Percentiles rank a stretch among this genome's conserved stretches.
phyloP scores from a whole-genome alignment of 371 early-diverging fungal species.

The Circinella minor region DNA sequence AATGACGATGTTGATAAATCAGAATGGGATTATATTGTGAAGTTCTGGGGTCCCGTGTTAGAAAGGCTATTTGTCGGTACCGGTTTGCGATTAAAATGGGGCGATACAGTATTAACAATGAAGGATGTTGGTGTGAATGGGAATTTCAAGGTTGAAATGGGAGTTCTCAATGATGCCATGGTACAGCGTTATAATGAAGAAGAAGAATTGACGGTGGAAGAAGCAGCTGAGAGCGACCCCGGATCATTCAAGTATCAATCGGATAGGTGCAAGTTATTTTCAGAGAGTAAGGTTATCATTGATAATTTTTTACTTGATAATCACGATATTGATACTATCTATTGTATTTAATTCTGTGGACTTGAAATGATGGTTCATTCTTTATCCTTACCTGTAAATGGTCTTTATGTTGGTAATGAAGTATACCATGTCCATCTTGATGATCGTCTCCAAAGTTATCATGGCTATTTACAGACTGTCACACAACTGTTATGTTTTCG shows the following conservation, averaged over 20 bases:
- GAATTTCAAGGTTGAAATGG: not conserved
- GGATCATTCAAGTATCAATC: not conserved
- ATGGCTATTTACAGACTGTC: not conserved
- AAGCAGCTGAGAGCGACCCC: not conserved
- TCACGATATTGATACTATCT: not conserved
- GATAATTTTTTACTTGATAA: not conserved
- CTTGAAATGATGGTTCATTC: not conserved
- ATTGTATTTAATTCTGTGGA: not conserved
- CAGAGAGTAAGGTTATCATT: not conserved
- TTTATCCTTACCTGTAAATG: not conserved
- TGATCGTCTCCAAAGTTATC: not conserved
- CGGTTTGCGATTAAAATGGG: not conserved
- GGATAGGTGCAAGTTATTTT: not conserved
- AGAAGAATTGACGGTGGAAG: not conserved
- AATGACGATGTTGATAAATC: not conserved
- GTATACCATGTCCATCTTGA: not conserved
- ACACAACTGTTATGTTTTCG: not conserved
- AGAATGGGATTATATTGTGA: not conserved
- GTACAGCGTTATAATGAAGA: not conserved
- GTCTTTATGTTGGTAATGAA: slow-evolving; percentile 7
- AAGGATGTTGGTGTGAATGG: not conserved
- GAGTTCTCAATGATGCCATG: not conserved
- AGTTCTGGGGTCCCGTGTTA: not conserved
- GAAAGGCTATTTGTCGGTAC: not conserved
- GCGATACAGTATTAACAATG: not conserved